Conservation (phyloP, 2,329 filamentous ascomycete genomes). For the Penicillium brasilianum region DNA sequence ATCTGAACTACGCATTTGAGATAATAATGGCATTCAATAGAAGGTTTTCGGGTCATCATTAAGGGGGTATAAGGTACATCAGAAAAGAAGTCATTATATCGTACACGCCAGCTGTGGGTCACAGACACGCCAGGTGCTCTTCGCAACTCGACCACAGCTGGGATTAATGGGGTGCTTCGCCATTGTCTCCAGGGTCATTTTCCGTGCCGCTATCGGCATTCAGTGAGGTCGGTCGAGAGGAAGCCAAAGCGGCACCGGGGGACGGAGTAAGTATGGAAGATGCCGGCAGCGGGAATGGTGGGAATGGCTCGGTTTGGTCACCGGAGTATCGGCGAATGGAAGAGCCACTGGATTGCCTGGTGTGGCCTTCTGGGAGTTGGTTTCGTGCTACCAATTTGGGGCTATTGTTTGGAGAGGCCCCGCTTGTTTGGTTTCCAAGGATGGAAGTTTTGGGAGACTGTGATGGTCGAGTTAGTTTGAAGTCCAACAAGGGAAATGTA, state of each 20-base stretch:
- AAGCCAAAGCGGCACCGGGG: slow-evolving; percentile 9
- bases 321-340: slow-evolving; percentile 22
- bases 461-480: slow-evolving; percentile 1
- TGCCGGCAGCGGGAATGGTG: slow-evolving; percentile 31
- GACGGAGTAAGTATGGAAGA: slow-evolving; percentile 14
- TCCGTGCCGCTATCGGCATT: slow-evolving; percentile 6
- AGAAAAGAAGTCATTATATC: slow-evolving; percentile 16
- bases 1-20: too few relatives aligned
- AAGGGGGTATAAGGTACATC: slow-evolving; percentile 19
- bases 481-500: not conserved
- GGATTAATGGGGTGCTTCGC: slow-evolving; percentile 4
- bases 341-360: slow-evolving; percentile 20
- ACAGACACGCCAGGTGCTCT: not conserved
- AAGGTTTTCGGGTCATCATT: slow-evolving; percentile 7
- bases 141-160: slow-evolving; percentile 1
- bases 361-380: slow-evolving; percentile 6
- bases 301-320: slow-evolving; percentile 42
- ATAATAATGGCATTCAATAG: not conserved
- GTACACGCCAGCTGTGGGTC: slow-evolving; percentile 10
- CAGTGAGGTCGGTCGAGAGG: slow-evolving; percentile 18
- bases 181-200: not conserved
- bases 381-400: slow-evolving; percentile 19
- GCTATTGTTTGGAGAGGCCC: slow-evolving; percentile 9
- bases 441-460: not conserved
- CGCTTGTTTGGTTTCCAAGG: not conserved